Evolutionary conservation across 164 flowering plant species (phyloP), one percentile per base, ranked within the genome.

Genomic region (Hamamelis virginiana): DNA sequence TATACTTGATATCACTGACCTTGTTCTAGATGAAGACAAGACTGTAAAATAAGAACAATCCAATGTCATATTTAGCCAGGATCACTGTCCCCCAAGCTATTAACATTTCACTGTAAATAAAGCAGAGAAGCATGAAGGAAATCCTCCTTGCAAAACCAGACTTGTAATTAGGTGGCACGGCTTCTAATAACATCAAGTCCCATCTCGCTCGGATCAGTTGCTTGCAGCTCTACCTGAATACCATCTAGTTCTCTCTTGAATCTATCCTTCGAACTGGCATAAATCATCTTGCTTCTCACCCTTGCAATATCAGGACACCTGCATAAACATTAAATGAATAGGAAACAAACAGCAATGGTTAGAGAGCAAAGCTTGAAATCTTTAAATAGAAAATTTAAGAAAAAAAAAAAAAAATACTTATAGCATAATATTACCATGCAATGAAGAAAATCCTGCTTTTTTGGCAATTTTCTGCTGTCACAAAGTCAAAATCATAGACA

Each of bases 151-250:
- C 57, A 19, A 22, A 10, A 22, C 6, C 6, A 21, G 71, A 66
- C 21, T 70, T 66, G 16, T 1, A 58, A 21, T 66, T 61, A 80
- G 67, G 25, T 74, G 53, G 76, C 82, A 53, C 84, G 84, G 63
- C 80, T 73, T 66, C 72, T 76, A 26, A 82, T 69, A 61, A 82
- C 81, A 67, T 82, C 86, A 59, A 82, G 77, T 41, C 79, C 80
- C 77, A 82, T 74, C 70, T 82, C 86, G 68, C 78, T 78, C 48
- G 86, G 82, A 72, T 82, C 86, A 21, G 86, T 82, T 19, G 83
- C 86, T 61, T 82, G 83, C 75, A 82, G 62, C 69, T 82, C 86
- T 25, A 80, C 76, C 62, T 82, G 86, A 65, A 82, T 78, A 4
- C 86, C 86, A 63, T 82, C 77, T 1, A 81, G 74, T 61, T 81